Conservation (phyloP, 2,329 filamentous ascomycete genomes). For the Colletotrichum eleusines region DNA sequence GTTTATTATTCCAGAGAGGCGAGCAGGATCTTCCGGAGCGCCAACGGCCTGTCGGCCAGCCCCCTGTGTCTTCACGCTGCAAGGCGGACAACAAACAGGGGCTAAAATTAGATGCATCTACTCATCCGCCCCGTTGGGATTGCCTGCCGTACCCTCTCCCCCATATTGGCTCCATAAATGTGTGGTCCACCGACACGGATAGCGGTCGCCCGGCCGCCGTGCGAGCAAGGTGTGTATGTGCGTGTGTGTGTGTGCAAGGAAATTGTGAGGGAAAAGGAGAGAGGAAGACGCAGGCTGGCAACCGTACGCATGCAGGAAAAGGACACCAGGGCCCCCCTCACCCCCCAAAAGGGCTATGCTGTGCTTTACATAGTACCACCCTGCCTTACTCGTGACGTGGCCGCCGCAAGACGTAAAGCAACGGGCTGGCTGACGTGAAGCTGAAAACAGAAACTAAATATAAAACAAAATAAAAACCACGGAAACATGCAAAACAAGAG, state of each 20-base stretch:
- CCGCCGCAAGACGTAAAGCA: not conserved
- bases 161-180: constrained; percentile 20
- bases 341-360: not conserved
- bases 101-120: constrained; percentile 26
- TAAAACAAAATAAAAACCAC: not conserved
- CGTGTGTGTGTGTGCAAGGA: too few species aligned
- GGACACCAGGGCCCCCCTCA: not conserved
- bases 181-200: constrained; percentile 19
- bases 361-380: not conserved
- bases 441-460: not conserved
- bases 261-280: not conserved
- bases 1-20: constrained; percentile 10
- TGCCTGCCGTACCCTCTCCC: constrained; percentile 4
- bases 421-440: constrained; percentile 3
- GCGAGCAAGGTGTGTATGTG: constrained; percentile 2
- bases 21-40: not conserved
- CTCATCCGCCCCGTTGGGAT: constrained; percentile 27
- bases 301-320: constrained; percentile 1
- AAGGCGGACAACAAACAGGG: constrained; percentile 4
- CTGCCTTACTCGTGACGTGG: not conserved
- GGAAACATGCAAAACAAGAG: not conserved
- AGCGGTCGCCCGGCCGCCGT: constrained; percentile 35
- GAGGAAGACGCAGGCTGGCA: not conserved
- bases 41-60: not conserved
- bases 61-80: constrained; percentile 5